These are phyloP conservation scores for Colletotrichum lini DNA, from an alignment of 2,329 filamentous ascomycete species.

Conservation along the genomic window DNA sequence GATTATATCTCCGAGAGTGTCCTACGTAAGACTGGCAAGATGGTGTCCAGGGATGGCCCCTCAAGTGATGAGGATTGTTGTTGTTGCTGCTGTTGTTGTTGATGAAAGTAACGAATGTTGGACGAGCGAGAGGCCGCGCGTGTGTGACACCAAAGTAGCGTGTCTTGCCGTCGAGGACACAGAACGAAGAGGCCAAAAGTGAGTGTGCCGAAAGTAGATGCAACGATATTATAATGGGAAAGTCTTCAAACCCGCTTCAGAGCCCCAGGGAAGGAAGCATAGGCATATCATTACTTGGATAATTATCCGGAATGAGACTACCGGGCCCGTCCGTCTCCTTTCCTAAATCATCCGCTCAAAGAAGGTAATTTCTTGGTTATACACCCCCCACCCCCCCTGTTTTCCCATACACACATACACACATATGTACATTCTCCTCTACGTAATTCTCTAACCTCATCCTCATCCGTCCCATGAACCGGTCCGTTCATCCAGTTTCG, in stretches of 20 bases:
- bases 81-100: no score
- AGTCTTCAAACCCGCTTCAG: conserved; percentile 5
- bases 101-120: background rate
- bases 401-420: no score
- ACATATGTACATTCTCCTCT: background rate
- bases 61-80: background rate
- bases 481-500: conserved; percentile 13
- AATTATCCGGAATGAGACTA: conserved; percentile 15
- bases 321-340: background rate
- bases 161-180: conserved; percentile 26
- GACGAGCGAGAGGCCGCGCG: conserved; percentile 5
- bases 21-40: conserved; percentile 21
- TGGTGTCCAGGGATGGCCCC: background rate
- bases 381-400: background rate
- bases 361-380: conserved; percentile 4
- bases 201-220: background rate
- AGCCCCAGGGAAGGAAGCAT: conserved; percentile 3
- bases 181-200: background rate
- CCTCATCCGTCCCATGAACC: conserved; percentile 4
- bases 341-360: conserved; percentile 2
- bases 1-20: conserved; percentile 34
- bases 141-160: conserved; percentile 1
- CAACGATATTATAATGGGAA: background rate
- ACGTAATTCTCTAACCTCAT: no score
- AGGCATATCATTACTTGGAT: background rate